Evolutionary conservation across 108 stramenopile species (phyloP).

Genomic region (Cyclotella sp.): DNA sequence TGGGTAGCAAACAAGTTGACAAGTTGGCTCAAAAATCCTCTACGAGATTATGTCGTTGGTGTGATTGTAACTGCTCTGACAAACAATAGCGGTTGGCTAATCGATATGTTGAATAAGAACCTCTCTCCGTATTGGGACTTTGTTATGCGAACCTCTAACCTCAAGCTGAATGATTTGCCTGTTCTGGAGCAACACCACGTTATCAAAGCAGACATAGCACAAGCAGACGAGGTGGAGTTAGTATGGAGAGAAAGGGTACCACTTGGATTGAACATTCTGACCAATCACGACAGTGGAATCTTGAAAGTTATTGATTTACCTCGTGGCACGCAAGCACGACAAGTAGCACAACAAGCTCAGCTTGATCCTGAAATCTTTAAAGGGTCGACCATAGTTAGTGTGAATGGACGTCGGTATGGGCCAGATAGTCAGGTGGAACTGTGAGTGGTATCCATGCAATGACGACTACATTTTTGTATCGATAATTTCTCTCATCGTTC

Average conservation of each 20-base stretch:
- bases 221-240: conserved; percentile 68
- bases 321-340: conserved; percentile 84
- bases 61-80: conserved; percentile 69
- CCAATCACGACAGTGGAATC: conserved; percentile 82
- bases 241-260: conserved; percentile 88
- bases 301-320: conserved; percentile 93
- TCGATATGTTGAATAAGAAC: conserved; percentile 75
- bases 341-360: conserved; percentile 76
- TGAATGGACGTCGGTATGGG: conserved; percentile 79
- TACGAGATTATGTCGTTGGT: conserved; percentile 83
- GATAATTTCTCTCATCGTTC: background rate
- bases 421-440: conserved; percentile 63
- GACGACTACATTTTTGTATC: background rate
- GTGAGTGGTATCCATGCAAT: background rate
- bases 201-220: conserved; percentile 57
- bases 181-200: conserved; percentile 63
- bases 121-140: conserved; percentile 84
- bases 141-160: conserved; percentile 73
- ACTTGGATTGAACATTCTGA: conserved; percentile 86
- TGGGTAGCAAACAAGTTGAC: conserved; percentile 90
- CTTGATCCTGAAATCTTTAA: conserved; percentile 88
- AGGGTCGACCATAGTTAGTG: conserved; percentile 83
- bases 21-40: conserved; percentile 70
- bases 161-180: conserved; percentile 67
- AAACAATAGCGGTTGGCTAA: conserved; percentile 81